Conservation (phyloP, 2,329 filamentous ascomycete genomes). For the Beauveria pseudobassiana region DNA sequence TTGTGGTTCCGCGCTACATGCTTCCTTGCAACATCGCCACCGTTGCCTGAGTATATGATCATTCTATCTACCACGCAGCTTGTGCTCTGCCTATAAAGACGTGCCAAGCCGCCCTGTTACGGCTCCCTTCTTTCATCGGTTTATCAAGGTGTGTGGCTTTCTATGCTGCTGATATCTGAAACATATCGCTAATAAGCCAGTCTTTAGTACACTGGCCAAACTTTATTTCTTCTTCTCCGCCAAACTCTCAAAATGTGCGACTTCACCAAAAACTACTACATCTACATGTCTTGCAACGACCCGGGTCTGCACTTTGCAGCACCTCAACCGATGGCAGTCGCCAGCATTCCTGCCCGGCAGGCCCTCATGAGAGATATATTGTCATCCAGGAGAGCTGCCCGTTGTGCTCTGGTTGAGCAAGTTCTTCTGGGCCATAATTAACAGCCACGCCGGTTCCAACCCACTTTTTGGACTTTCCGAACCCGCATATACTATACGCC, state of each 20-base stretch:
- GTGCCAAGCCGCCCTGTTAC: background rate
- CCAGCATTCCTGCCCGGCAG: constrained; percentile 49
- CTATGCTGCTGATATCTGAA: background rate
- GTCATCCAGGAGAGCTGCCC: constrained; percentile 56
- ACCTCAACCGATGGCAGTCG: constrained; percentile 60
- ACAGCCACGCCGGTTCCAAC: background rate
- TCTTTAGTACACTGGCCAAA: background rate
- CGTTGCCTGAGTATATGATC: background rate
- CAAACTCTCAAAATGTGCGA: constrained; percentile 42
- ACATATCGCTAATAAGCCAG: background rate
- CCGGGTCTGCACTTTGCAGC: constrained; percentile 61
- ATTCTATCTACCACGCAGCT: background rate
- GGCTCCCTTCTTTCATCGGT: background rate
- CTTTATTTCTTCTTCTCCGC: background rate
- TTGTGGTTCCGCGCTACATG: background rate
- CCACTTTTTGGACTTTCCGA: background rate
- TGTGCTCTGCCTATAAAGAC: background rate
- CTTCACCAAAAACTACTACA: constrained; percentile 70
- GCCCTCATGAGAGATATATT: constrained; percentile 69
- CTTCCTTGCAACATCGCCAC: background rate
- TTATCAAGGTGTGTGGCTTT: background rate
- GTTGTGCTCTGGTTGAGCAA: constrained; percentile 31
- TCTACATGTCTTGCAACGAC: constrained; percentile 64
- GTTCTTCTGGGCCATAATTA: background rate
- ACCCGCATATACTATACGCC: background rate